Evolutionary conservation across 2,329 filamentous ascomycete species (phyloP), one percentile per base, ranked within the genome.

Genomic region (Mollisia scopiformis): DNA sequence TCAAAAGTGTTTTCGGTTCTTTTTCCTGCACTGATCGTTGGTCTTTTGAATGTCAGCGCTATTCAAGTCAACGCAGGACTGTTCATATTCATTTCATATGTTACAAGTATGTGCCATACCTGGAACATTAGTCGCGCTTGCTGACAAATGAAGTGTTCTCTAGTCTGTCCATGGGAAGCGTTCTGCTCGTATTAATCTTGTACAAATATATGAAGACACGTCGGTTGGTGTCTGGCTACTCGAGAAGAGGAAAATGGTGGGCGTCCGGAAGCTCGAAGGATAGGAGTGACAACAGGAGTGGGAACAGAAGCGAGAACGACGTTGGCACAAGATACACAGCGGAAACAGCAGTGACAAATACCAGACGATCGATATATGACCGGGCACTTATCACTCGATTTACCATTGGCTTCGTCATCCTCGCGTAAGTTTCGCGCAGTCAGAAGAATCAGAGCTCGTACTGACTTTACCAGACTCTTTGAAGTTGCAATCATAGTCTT

Each of bases 311-410:
- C n/a, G 39, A 19, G 39, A 21, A 60, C 65, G 25, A 66, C 39
- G 33, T 61, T 58, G 50, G 64, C 59, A 46, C 56, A 2, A 55
- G 55, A 19, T 47, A 50, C 27, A 66, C 63, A 6, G 54, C 27
- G 19, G 55, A 53, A 13, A 64, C 63, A 10, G 60, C 33, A 2
- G 49, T 46, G 30, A 55, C 55, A 10, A 57, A 54, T 7, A 60
- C 55, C 13, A 66, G 67, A 25, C 59, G 66, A 35, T 75, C 71
- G 27, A 79, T 80, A 10, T 82, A 81, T 63, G 78, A 82, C 63
- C 73, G 70, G 41, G 80, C 78, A 73, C 72, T 82, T 5, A 66
- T 82, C 6, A 70, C 76, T 6, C 77, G 80, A 10, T 82, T 82
- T 62, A 75, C 75, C 1, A 73, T 81, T 13, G 79, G 74, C 1